phyloP scores from a whole-genome alignment of 345 rosid genomes.

The Physaria fendleri region DNA sequence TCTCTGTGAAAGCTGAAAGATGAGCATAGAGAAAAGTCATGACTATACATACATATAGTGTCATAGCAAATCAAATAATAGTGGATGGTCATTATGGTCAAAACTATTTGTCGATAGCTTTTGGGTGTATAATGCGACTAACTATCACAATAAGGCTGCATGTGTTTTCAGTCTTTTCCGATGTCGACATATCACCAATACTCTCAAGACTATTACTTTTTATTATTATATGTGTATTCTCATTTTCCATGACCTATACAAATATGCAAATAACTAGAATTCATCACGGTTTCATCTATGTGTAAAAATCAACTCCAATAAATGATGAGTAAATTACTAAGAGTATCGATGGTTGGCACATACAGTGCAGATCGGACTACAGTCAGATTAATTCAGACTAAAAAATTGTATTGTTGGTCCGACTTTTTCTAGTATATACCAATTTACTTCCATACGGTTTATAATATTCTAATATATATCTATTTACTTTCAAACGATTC shows the following conservation, averaged over 20 bases:
- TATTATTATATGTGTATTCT: not conserved
- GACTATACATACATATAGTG: slow-evolving; percentile 20
- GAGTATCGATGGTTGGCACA: not conserved
- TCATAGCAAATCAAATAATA: slow-evolving; percentile 34
- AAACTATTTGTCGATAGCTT: slow-evolving; percentile 27
- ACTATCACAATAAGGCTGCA: slow-evolving; percentile 31
- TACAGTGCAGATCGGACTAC: not conserved
- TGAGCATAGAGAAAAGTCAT: slow-evolving; percentile 2
- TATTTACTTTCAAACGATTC: no score
- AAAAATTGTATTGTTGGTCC: no score
- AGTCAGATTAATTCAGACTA: no score
- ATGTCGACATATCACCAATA: slow-evolving; percentile 24
- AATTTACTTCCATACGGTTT: no score
- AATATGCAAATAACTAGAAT: not conserved
- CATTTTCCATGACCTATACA: slow-evolving; percentile 8
- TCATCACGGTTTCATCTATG: not conserved
- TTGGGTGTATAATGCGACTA: slow-evolving; percentile 26
- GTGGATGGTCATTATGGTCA: slow-evolving; percentile 25
- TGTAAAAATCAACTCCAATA: not conserved
- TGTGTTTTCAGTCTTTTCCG: slow-evolving; percentile 20
- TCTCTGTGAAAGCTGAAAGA: slow-evolving; percentile 7
- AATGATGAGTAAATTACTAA: not conserved
- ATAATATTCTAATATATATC: no score
- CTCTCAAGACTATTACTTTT: not conserved
- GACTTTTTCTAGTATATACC: no score